A percentile compares a stretch with the other conserved stretches of the same genome.
Evolutionary conservation across 768 basidiomycete genomes (phyloP).

Genomic region (Candolleomyces eurysporus): DNA sequence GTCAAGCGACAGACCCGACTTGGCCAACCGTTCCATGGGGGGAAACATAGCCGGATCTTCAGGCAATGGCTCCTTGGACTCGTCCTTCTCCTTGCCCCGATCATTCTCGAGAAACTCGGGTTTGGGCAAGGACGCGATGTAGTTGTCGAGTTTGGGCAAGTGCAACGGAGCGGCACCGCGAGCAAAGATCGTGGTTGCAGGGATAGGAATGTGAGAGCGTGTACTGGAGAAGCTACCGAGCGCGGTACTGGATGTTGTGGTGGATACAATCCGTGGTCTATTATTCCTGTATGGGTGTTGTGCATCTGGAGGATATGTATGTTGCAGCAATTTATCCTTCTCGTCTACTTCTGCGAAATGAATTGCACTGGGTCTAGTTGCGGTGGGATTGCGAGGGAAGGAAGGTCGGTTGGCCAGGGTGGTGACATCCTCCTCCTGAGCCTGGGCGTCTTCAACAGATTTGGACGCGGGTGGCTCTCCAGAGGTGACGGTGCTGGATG

Average conservation of each 20-base stretch:
- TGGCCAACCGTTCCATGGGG: constrained; percentile 57
- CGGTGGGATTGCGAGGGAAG: background rate
- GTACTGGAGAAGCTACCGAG: constrained; percentile 5
- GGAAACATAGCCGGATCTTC: constrained; percentile 46
- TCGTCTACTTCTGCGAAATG: constrained; percentile 13
- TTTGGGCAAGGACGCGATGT: constrained; percentile 47
- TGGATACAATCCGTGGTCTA: background rate
- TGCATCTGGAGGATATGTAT: constrained; percentile 20
- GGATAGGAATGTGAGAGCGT: constrained; percentile 43
- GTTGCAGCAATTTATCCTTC: constrained; percentile 14
- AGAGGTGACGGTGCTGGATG: background rate
- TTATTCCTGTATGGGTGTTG: background rate
- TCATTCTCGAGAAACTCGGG: constrained; percentile 35
- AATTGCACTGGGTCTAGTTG: constrained; percentile 4
- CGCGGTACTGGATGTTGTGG: background rate
- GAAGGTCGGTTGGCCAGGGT: background rate
- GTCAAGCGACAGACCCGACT: constrained; percentile 47
- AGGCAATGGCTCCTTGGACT: constrained; percentile 6
- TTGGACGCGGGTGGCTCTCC: background rate
- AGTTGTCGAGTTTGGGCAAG: constrained; percentile 60
- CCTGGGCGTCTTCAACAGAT: background rate
- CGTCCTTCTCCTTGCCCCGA: constrained; percentile 13
- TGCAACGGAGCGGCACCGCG: constrained; percentile 56
- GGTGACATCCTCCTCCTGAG: background rate
- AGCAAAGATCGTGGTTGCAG: constrained; percentile 57